Evolutionary conservation across 2,329 filamentous ascomycete genomes (phyloP), one percentile per base, ranked within the genome.

Genomic region (Stemphylium beticola): DNA sequence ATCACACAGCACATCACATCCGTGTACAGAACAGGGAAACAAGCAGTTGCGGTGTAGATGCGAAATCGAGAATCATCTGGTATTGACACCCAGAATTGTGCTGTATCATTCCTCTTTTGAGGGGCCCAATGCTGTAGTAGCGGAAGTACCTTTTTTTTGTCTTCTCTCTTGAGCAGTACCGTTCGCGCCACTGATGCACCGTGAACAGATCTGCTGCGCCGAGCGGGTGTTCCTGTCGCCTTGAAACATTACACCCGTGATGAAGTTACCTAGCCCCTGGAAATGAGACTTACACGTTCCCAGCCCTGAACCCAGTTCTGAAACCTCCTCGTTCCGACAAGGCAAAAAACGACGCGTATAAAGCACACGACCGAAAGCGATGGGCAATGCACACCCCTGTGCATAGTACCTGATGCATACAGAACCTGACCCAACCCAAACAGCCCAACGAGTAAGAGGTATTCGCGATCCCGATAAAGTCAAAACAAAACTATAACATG

Each of bases 391-490:
- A 52, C 52, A 26, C 44, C 45, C 49, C 48, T 50, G 31, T 24
- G 42, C 48, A 49, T 38, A 40, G 32, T 67, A 67, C 64, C 61
- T 59, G 53, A 65, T 68, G 65, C 57, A 66, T 55, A 57, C 49
- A 59, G 38, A 51, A 38, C 26, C 15, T 20, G 29, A 40, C 14
- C 43, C 50, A 39, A 34, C 56, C 57, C 57, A 44, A 58, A 56
- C 60, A 46, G 55, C 65, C 52, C 61, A 68, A 69, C 24, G 54
- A 45, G 33, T 49, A 55, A 45, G 31, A 75, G 69, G 70, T 74
- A 74, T 74, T 61, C 68, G 66, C 69, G 54, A 39, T 59, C 55
- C 50, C 29, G 20, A 44, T 9, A 39, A 18, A 40, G 22, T 45
- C 26, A 62, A 45, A 55, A 26, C 42, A 34, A 49, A 49, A 32